Base-by-base conservation (phyloP, 495 filamentous ascomycete species). In the Pseudevernia furfuracea region DNA sequence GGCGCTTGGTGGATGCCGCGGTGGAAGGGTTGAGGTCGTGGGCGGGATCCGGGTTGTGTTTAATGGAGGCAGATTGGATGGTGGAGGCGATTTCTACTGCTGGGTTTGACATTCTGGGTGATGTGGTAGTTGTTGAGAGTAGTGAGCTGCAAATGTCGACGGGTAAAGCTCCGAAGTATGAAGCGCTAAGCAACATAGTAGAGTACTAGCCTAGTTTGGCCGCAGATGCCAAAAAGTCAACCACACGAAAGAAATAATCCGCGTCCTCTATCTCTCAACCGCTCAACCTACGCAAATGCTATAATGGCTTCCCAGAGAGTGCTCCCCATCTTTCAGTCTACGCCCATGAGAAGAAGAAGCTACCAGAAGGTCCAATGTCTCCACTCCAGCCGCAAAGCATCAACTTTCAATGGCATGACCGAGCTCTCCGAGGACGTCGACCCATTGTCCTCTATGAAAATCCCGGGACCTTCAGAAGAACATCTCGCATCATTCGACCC, bases 21-120 rank as follows among this genome's bases (percentile, higher is more conserved):
- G 91, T 91, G 34, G 88, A 80, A 19, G 91, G 91, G 74, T 92
- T 92, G 71, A 92, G 67, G 75, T 96, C 92, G 79, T 91, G 89
- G 44, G 72, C 63, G 10, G 86, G 81, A 32, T 85, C 88, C 2
- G 91, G 90, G 44, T 83, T 65, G 23, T 74, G 80, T 38, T 88
- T 86, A 75, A 96, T 82, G 66, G 87, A 87, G 38, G 88, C 89
- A 19, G 88, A 83, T 74, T 96, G 92, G 66, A 96, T 80, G 25
- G 87, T 86, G 65, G 89, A 86, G 25, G 88, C 85, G 62, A 91
- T 74, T 66, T 90, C 82, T 28, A 87, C 72, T 14, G 74, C 82
- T 72, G 72, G 75, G 64, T 80, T 71, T 25, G 77, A 65, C 69
- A 69, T 79, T 59, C 14, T 65, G 12, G 6, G 25, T 36, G 39